These are phyloP conservation scores for Pistacia vera DNA, from an alignment of 345 rosid genomes.

Conservation along the genomic window DNA sequence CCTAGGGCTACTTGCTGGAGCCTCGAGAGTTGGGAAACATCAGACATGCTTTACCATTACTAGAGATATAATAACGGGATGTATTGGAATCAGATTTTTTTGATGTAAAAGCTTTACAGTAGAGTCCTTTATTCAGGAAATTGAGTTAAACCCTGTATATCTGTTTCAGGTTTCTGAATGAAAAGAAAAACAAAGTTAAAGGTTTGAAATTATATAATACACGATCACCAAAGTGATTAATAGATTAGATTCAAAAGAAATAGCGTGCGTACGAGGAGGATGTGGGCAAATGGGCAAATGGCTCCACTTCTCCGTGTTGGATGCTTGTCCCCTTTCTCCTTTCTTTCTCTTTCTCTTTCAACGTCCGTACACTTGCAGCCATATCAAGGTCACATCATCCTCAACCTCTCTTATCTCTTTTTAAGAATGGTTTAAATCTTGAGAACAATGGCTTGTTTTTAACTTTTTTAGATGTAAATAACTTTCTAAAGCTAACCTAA, in stretches of 20 bases:
- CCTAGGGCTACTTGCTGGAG: too few species aligned
- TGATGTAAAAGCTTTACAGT: too few species aligned
- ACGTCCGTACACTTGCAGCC: slow-evolving; percentile 21
- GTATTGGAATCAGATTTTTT: too few species aligned
- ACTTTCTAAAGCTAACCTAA: neutral
- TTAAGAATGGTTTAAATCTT: neutral
- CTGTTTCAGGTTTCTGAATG: too few species aligned
- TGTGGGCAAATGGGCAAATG: neutral
- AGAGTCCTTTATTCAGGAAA: too few species aligned
- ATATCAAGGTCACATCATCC: slow-evolving; percentile 24
- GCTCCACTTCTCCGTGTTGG: slow-evolving; percentile 36
- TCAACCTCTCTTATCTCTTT: neutral
- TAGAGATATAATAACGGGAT: too few species aligned
- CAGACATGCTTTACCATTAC: too few species aligned
- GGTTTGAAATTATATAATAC: neutral
- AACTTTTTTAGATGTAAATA: neutral
- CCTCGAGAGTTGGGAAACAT: too few species aligned
- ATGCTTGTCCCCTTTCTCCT: slow-evolving; percentile 14
- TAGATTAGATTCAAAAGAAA: neutral
- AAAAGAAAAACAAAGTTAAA: too few species aligned
- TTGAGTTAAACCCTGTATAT: too few species aligned
- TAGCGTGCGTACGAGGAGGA: slow-evolving; percentile 20
- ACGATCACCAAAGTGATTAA: slow-evolving; percentile 1
- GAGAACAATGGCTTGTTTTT: neutral
- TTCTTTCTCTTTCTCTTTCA: neutral